phyloP scores from a whole-genome alignment of 2,329 filamentous ascomycete species.

The Aspergillus uvarum region DNA sequence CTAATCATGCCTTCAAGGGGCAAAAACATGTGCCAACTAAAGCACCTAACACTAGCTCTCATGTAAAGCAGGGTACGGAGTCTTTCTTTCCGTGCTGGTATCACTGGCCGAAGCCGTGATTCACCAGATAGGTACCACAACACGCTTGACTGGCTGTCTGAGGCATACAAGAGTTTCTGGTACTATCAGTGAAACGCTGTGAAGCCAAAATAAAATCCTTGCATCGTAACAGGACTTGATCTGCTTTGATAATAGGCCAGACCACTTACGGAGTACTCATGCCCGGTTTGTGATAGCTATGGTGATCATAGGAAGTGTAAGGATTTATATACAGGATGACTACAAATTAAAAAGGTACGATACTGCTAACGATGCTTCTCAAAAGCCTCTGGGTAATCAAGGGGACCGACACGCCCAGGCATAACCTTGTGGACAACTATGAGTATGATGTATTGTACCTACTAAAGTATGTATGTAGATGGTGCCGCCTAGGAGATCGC shows the following conservation, averaged over 20 bases:
- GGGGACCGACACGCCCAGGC: too few species aligned
- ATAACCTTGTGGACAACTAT: too few species aligned
- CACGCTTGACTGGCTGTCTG: background rate
- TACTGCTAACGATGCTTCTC: too few species aligned
- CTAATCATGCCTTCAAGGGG: too few species aligned
- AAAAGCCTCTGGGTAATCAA: too few species aligned
- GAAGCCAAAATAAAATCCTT: too few species aligned
- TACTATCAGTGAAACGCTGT: too few species aligned
- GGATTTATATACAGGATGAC: too few species aligned
- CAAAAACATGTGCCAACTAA: background rate
- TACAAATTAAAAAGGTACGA: too few species aligned
- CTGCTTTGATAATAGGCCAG: background rate
- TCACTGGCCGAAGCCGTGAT: background rate
- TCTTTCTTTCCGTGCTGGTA: background rate
- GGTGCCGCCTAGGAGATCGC: slow-evolving; percentile 1
- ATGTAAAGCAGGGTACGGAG: background rate
- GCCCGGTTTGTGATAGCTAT: slow-evolving; percentile 3
- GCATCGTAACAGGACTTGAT: too few species aligned
- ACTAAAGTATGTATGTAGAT: too few species aligned
- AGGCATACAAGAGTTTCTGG: background rate
- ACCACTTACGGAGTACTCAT: background rate
- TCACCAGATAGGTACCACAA: background rate
- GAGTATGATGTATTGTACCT: too few species aligned
- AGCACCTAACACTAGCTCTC: background rate
- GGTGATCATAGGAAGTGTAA: background rate